Percentiles rank a stretch among this genome's conserved stretches.
phyloP scores from a whole-genome alignment of 2,329 filamentous ascomycete species.

The Beauveria sp. region DNA sequence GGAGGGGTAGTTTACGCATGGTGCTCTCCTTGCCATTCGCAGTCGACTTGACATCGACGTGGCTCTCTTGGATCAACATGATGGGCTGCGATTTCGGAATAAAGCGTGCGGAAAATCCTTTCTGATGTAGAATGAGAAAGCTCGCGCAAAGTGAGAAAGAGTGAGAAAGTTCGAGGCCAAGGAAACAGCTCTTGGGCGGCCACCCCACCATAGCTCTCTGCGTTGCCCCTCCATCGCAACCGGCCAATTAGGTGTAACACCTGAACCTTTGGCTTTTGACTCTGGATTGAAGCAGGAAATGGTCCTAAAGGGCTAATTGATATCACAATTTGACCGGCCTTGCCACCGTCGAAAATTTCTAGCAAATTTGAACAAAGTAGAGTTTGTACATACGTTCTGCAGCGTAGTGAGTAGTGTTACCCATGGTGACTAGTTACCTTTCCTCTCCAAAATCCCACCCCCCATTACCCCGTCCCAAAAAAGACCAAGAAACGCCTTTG shows the following conservation, averaged over 20 bases:
- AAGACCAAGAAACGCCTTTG: neutral
- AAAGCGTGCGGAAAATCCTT: too few species aligned
- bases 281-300: too few species aligned
- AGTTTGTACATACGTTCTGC: neutral
- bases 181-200: neutral
- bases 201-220: neutral
- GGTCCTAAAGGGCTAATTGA: too few species aligned
- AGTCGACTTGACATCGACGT: slow-evolving; percentile 41
- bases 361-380: neutral
- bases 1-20: slow-evolving; percentile 37
- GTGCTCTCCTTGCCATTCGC: slow-evolving; percentile 46
- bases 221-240: neutral
- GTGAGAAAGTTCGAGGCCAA: neutral
- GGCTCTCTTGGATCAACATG: slow-evolving; percentile 49
- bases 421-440: neutral
- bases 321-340: too few species aligned
- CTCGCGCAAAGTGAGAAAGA: neutral
- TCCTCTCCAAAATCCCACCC: neutral
- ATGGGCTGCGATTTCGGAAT: neutral
- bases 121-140: neutral
- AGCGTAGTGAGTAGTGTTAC: neutral
- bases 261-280: neutral
- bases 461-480: neutral
- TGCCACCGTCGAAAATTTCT: too few species aligned
- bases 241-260: neutral